Evolutionary conservation across 2,329 filamentous ascomycete genomes (phyloP), one percentile per base, ranked within the genome.

Genomic region (Fusarium sp.): DNA sequence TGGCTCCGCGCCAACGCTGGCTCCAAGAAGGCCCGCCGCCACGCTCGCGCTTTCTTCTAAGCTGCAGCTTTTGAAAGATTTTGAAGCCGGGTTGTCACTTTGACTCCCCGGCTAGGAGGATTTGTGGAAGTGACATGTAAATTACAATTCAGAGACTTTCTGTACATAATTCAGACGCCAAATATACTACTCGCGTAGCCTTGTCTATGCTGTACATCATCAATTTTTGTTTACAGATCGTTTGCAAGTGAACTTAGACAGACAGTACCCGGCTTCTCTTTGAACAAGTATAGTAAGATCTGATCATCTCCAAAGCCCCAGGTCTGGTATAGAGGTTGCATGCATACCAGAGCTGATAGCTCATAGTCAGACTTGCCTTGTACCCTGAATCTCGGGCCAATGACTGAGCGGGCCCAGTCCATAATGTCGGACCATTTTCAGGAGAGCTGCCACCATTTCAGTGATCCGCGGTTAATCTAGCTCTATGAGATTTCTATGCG

Each of bases 31-130:
- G 35, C 27, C n/a, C 76, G 76, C 2, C 76, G 76, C 8, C 76
- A 78, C 9, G 76, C 76, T 4, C 73, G 76, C 2, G 74, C 69
- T 5, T 61, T 78, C 20, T 58, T 65, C 56, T 78, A 77, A 70
- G 18, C 14, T 56, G 29, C 16, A 50, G 16, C 9, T 52, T 59
- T 4, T 13, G 7, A 48, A 18, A 24, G 1, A 4, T 4, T 18
- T 31, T 6, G 6, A 0, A n/a, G 0, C 0, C 20, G 2, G 9
- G 0, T 7, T 6, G 8, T 29, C 43, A 48, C 43, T 24, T 48
- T 24, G 43, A 48, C 45, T 11, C n/a, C 16, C 20, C 10, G 24
- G 13, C 8, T 18, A 10, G 10, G 29, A 20, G 3, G 2, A n/a
- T 24, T 37, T 61, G 9, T 13, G 11, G n/a, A 43, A n/a, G 22